Base-by-base conservation (phyloP, 2,329 filamentous ascomycete genomes). In the Plenodomus lindquistii region DNA sequence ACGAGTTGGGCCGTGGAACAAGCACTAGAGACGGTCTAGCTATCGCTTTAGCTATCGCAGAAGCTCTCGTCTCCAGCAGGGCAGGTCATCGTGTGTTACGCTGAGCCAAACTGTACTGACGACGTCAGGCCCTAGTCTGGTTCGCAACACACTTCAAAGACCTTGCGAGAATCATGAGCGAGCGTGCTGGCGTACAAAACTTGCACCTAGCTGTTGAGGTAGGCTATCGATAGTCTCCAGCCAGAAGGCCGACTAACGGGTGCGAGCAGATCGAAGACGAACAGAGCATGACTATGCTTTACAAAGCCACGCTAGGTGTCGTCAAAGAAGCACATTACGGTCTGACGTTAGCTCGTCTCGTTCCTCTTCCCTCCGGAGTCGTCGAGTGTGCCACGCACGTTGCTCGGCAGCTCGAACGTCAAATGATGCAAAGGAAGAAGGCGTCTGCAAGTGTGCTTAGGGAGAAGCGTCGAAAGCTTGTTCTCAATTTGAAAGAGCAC, bases 91-190 rank as follows among this genome's bases (percentile, higher is more conserved):
- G n/a, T 6, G 3, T 37, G 4, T 16, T 24, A 8, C 10, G 11
- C 20, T n/a, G 8, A n/a, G n/a, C n/a, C n/a, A 16, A 11, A 8
- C 10, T 11, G 11, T 42, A 18, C 40, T 59, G 46, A 48, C 17
- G 8, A 17, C 4, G 21, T 16, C 50, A 84, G 50, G 86, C 91
- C 0, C 79, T 89, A 0, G 85, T 97, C 0, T 97, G 91, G 86
- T 99, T 99, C 72, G 91, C 88, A 1, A 97, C 94, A 0, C 95
- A 99, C 66, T 99, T 97, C 66, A 79, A 83, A 29, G 89, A 97
- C 52, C 78, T 99, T 2, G 87, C 91, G 0, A 81, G 81, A 2
- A 89, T 93, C 29, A 79, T 97, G 51, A 79, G 82, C 1, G 85
- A 91, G 55, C 83, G 89, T 10, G 84, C 82, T 15, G 91, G 91